Evolutionary conservation across 1,284 basidiomycete genomes (phyloP).

Genomic region (Golubevia pallescens): DNA sequence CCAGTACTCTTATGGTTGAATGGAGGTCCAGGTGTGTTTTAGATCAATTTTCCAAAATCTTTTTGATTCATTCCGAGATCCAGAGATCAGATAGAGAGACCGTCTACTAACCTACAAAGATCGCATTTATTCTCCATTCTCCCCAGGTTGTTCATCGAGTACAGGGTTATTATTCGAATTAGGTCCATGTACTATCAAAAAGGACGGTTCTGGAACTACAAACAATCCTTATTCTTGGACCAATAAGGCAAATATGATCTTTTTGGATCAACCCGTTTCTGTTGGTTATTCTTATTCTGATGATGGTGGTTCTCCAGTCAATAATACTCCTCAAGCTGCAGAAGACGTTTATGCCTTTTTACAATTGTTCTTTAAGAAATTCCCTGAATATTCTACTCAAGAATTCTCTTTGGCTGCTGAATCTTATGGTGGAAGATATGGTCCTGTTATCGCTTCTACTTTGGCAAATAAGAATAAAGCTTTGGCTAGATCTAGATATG

Average conservation of each 20-base stretch:
- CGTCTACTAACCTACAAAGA: too few species aligned
- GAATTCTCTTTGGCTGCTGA: constrained; percentile 67
- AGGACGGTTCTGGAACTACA: constrained; percentile 42
- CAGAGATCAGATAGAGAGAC: too few species aligned
- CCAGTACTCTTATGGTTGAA: constrained; percentile 65
- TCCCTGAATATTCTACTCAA: constrained; percentile 51
- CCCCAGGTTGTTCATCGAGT: constrained; percentile 10
- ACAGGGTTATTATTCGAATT: constrained; percentile 62
- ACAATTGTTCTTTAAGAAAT: constrained; percentile 64
- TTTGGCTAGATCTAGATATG: too few species aligned
- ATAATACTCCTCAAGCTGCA: constrained; percentile 56
- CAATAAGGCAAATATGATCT: constrained; percentile 56
- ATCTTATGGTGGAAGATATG: constrained; percentile 71
- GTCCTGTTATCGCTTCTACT: constrained; percentile 50
- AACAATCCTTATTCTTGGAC: constrained; percentile 62
- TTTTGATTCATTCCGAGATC: background rate
- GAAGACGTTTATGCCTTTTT: constrained; percentile 65
- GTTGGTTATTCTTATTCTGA: constrained; percentile 63
- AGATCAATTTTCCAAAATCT: background rate
- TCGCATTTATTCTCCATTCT: too few species aligned
- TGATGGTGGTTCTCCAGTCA: constrained; percentile 31
- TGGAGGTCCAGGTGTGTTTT: constrained; percentile 57
- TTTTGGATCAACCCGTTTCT: constrained; percentile 62
- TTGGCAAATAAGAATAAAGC: constrained; percentile 57
- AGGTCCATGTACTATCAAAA: constrained; percentile 58